These are phyloP conservation scores for Circinella umbellata DNA, from an alignment of 371 early-diverging fungal species.

Conservation along the genomic window DNA sequence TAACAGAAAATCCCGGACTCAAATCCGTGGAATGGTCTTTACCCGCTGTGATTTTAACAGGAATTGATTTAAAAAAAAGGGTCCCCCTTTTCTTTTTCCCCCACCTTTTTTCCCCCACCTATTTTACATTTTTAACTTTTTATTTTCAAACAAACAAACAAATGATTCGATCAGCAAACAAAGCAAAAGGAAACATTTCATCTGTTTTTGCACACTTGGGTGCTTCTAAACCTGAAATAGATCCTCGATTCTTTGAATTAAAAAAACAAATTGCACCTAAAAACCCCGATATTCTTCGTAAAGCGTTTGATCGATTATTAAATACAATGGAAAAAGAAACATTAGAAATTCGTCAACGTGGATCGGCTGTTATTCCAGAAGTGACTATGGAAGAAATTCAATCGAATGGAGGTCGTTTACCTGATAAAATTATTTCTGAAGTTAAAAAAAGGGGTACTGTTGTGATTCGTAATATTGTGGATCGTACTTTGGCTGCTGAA, in stretches of 20 bases:
- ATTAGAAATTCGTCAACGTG: slow-evolving; percentile 29
- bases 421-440: slow-evolving; percentile 24
- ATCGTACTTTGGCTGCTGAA: slow-evolving; percentile 28
- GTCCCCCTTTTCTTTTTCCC: no score
- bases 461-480: slow-evolving; percentile 38
- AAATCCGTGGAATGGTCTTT: no score
- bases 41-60: no score
- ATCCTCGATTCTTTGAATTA: slow-evolving; percentile 28
- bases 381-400: slow-evolving; percentile 32
- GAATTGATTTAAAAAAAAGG: no score
- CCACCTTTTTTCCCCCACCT: no score
- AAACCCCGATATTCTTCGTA: slow-evolving; percentile 26
- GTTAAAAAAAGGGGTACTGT: slow-evolving; percentile 40
- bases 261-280: slow-evolving; percentile 33
- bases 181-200: slow-evolving; percentile 46
- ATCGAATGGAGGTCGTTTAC: slow-evolving; percentile 38
- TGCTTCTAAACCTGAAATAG: slow-evolving; percentile 28
- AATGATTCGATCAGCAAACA: slow-evolving; percentile 21
- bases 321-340: slow-evolving; percentile 31
- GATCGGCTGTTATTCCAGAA: slow-evolving; percentile 37
- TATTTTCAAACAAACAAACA: no score
- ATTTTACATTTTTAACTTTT: no score
- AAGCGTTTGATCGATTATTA: slow-evolving; percentile 34
- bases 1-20: no score
- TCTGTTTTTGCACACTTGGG: slow-evolving; percentile 45